Evolutionary conservation across 2,329 filamentous ascomycete genomes (phyloP).

Genomic region (Exophiala phaeomuriformis): DNA sequence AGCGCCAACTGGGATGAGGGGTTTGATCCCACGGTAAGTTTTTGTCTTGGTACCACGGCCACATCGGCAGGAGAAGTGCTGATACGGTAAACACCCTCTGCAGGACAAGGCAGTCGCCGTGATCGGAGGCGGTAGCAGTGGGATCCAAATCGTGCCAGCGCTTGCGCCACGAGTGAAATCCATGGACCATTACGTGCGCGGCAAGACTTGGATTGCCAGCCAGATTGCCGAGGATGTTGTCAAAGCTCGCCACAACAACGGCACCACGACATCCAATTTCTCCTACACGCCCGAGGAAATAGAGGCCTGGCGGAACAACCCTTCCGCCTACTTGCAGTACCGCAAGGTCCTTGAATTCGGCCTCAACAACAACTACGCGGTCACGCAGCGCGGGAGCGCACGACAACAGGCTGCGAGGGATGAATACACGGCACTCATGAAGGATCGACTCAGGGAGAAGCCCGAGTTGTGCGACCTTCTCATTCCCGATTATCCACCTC

Average conservation of each 20-base stretch:
- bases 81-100: background rate
- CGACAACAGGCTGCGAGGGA: constrained; percentile 19
- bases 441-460: constrained; percentile 27
- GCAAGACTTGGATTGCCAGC: constrained; percentile 30
- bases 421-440: constrained; percentile 22
- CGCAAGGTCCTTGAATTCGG: constrained; percentile 32
- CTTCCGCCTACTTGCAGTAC: constrained; percentile 29
- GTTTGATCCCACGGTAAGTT: constrained; percentile 19
- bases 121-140: constrained; percentile 28
- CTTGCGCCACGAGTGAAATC: constrained; percentile 26
- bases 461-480: constrained; percentile 34
- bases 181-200: constrained; percentile 29
- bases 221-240: constrained; percentile 25
- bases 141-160: constrained; percentile 29
- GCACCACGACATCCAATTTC: constrained; percentile 26
- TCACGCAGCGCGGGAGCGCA: constrained; percentile 21
- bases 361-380: constrained; percentile 27
- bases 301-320: constrained; percentile 21
- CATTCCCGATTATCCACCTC: constrained; percentile 37
- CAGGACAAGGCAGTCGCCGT: constrained; percentile 27
- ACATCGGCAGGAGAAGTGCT: too few species aligned
- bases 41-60: background rate
- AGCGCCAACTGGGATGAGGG: constrained; percentile 30
- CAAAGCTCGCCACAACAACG: constrained; percentile 22
- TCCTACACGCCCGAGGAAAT: constrained; percentile 28